Base-by-base conservation (phyloP, 371 early-diverging fungal genomes). In the Encephalitozoon cuniculi region DNA sequence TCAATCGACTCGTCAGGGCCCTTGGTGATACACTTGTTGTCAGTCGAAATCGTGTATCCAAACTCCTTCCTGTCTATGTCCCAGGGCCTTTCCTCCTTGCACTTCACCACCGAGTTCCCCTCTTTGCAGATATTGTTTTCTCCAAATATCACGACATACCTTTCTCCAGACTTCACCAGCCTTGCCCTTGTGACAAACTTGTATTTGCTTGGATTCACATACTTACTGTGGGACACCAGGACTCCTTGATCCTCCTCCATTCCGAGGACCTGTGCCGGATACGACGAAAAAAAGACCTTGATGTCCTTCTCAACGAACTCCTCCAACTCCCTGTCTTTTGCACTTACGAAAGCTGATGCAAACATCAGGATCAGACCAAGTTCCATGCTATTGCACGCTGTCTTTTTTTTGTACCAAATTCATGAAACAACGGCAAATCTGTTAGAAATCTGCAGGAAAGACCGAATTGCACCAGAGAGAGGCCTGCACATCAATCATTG, bases 11-110 rank as follows among this genome's bases (percentile, higher is more conserved):
- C 54, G 37, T 64, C 70, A 30, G 43, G 55, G 34, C 54, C 52
- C 55, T 76, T 69, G 18, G 76, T 70, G n/a, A 76, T 64, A 55
- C 76, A 76, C 8, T 21, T 30, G 12, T 41, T 41, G 25, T 68
- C 37, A 43, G 64, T 32, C 1, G 63, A 49, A 4, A 76, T 70
- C 2, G 69, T 69, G 64, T 70, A 76, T 5, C 76, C 76, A 43
- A 76, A 76, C 37, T 64, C 34, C 32, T 39, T 63, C 64, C 64
- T 64, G 18, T 39, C 30, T n/a, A 76, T 69, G 18, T 63, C 37
- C 76, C 76, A 76, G 26, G n/a, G 44, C 12, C 66, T 71, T 15
- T 34, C 34, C 6, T 26, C 46, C 12, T 55, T 32, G 30, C 76
- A 76, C 49, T 51, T 39, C 9, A 68, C 11, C 54, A 76, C 37